Conservation (phyloP, 2,329 filamentous ascomycete genomes). For the Microdochium nivale region DNA sequence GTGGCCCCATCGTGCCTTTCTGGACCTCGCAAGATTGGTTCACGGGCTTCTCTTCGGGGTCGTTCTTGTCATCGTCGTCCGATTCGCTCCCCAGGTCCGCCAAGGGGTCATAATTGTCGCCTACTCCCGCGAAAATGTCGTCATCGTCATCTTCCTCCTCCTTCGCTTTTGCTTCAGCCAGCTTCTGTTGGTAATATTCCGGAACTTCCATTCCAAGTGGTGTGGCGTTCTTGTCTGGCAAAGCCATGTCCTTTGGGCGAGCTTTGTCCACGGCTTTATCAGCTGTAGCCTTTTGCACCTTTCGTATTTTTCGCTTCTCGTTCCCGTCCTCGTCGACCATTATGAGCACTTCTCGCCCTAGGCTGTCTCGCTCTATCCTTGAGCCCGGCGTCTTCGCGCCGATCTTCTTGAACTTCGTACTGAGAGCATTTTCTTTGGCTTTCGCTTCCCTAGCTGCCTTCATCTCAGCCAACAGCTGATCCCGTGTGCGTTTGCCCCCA, state of each 20-base stretch:
- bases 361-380: constrained; percentile 52
- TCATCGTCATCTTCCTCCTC: constrained; percentile 46
- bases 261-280: constrained; percentile 20
- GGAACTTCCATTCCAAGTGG: constrained; percentile 60
- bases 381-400: constrained; percentile 44
- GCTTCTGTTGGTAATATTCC: constrained; percentile 43
- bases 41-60: constrained; percentile 31
- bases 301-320: constrained; percentile 57
- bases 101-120: constrained; percentile 59
- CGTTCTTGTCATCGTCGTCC: constrained; percentile 27
- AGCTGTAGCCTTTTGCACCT: constrained; percentile 27
- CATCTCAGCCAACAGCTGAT: constrained; percentile 60
- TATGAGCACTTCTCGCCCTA: constrained; percentile 55
- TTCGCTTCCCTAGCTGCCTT: constrained; percentile 53
- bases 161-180: constrained; percentile 17
- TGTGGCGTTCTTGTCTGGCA: constrained; percentile 45
- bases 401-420: constrained; percentile 57
- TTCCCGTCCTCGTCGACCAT: constrained; percentile 58
- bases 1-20: constrained; percentile 7
- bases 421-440: constrained; percentile 41
- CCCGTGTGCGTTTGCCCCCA: constrained; percentile 53
- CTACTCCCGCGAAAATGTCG: constrained; percentile 58
- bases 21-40: constrained; percentile 25
- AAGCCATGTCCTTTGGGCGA: constrained; percentile 32
- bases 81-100: constrained; percentile 43